Conservation (phyloP, 164 flowering plant species). For the Dillenia suffruticosa region DNA sequence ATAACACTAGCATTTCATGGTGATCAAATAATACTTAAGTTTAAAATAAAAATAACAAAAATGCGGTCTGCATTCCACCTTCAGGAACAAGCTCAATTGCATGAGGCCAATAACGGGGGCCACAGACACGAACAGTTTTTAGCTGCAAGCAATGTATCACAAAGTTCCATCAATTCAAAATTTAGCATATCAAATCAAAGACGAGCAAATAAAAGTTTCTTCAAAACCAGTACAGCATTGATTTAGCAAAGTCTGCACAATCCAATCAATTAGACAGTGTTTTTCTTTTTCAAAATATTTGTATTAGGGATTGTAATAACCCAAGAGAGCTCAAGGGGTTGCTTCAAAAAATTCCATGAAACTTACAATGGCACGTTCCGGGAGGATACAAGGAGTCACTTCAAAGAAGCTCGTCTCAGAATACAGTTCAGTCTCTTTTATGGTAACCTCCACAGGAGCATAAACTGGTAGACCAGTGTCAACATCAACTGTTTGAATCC, state of each 20-base stretch:
- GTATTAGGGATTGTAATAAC: too few relatives aligned
- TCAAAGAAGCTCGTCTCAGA: constrained; percentile 91
- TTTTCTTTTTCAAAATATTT: too few relatives aligned
- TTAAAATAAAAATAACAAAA: neutral
- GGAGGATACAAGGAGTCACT: constrained; percentile 91
- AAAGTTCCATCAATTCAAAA: neutral
- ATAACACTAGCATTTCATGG: neutral
- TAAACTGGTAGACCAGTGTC: constrained; percentile 94
- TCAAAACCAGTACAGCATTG: too few relatives aligned
- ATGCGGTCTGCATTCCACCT: constrained; percentile 25
- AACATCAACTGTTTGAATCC: constrained; percentile 94
- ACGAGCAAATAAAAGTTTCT: too few relatives aligned
- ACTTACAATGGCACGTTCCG: constrained; percentile 87
- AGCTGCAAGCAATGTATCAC: constrained; percentile 44
- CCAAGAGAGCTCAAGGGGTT: neutral
- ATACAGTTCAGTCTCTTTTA: constrained; percentile 71
- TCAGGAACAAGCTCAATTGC: constrained; percentile 70
- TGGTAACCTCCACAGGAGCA: constrained; percentile 79
- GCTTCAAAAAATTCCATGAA: neutral
- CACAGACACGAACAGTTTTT: constrained; percentile 79
- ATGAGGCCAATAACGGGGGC: constrained; percentile 97
- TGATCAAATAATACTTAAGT: neutral
- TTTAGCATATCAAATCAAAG: neutral
- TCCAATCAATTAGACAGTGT: too few relatives aligned
- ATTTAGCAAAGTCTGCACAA: too few relatives aligned